A percentile compares a stretch with the other conserved stretches of the same genome.
These are phyloP conservation scores for Eucalyptus urophylla DNA, from an alignment of 345 rosid species.

Conservation along the genomic window DNA sequence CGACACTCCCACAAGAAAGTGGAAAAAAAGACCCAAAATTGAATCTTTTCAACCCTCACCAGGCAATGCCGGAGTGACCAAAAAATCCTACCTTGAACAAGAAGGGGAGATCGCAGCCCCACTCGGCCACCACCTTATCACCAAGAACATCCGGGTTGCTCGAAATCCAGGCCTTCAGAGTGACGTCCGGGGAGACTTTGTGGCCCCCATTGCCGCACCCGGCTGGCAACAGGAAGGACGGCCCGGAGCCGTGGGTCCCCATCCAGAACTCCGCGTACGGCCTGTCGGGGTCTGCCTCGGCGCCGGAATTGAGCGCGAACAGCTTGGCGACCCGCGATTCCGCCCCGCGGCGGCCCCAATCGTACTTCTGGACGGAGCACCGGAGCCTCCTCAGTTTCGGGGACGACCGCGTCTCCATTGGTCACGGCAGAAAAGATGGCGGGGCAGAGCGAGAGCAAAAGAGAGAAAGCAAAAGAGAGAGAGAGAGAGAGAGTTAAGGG, in stretches of 20 bases:
- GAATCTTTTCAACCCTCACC: not conserved
- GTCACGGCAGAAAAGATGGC: not conserved
- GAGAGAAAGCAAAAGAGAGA: not conserved
- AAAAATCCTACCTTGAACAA: conserved; percentile 63
- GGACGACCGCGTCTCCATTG: not conserved
- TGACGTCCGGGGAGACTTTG: not conserved
- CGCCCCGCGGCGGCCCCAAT: conserved; percentile 71
- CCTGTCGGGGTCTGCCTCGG: conserved; percentile 18
- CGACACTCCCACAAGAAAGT: not conserved
- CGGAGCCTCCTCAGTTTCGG: conserved; percentile 26
- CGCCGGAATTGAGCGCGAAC: conserved; percentile 42
- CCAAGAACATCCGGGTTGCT: conserved; percentile 76
- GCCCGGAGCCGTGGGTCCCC: conserved; percentile 89
- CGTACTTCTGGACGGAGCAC: conserved; percentile 74
- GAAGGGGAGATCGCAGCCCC: conserved; percentile 99
- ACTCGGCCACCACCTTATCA: conserved; percentile 48
- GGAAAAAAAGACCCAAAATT: not conserved
- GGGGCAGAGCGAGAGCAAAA: not conserved
- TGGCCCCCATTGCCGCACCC: conserved; percentile 22
- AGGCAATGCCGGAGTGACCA: not conserved
- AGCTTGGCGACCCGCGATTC: conserved; percentile 67
- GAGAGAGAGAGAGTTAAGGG: not conserved
- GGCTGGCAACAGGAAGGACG: conserved; percentile 37
- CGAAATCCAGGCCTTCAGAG: conserved; percentile 63
- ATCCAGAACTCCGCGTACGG: conserved; percentile 82